These are phyloP conservation scores for Neopestalotiopsis sp. DNA, from an alignment of 2,329 filamentous ascomycete genomes.

Conservation along the genomic window DNA sequence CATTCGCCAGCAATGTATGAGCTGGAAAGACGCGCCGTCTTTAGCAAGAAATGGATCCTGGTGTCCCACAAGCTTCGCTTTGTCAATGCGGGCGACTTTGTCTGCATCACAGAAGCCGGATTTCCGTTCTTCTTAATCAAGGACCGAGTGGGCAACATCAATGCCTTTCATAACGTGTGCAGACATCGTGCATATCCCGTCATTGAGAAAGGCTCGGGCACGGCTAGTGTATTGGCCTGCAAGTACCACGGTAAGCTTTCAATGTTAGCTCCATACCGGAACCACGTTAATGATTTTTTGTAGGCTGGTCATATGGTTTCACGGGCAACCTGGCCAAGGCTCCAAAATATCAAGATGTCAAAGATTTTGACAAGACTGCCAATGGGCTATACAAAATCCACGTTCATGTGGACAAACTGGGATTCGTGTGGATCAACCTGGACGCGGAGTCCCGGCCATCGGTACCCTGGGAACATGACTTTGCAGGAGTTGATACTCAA, in stretches of 20 bases:
- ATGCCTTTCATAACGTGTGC: conserved; percentile 68
- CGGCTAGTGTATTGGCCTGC: conserved; percentile 21
- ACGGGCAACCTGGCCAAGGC: conserved; percentile 64
- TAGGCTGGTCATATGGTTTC: conserved; percentile 65
- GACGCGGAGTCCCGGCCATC: conserved; percentile 32
- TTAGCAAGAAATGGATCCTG: conserved; percentile 35
- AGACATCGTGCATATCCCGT: conserved; percentile 66
- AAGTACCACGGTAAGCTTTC: conserved; percentile 54
- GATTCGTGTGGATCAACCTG: conserved; percentile 63
- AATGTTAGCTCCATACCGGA: background rate
- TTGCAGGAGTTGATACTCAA: conserved; percentile 40
- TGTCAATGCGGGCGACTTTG: conserved; percentile 47
- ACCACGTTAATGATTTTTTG: background rate
- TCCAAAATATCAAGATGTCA: conserved; percentile 60
- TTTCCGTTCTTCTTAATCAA: conserved; percentile 59
- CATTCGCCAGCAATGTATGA: conserved; percentile 42
- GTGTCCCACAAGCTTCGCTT: conserved; percentile 4
- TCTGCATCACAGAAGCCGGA: conserved; percentile 59
- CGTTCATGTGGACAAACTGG: conserved; percentile 56
- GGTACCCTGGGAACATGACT: conserved; percentile 46
- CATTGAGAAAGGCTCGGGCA: conserved; percentile 39
- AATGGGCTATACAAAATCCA: conserved; percentile 63
- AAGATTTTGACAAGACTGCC: conserved; percentile 60
- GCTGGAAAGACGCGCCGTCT: conserved; percentile 48
- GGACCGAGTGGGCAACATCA: conserved; percentile 58